Percentiles rank a stretch among this genome's conserved stretches.
Evolutionary conservation across 257 asterid genomes (phyloP).

Genomic region (Fraxinus quadrangulata): DNA sequence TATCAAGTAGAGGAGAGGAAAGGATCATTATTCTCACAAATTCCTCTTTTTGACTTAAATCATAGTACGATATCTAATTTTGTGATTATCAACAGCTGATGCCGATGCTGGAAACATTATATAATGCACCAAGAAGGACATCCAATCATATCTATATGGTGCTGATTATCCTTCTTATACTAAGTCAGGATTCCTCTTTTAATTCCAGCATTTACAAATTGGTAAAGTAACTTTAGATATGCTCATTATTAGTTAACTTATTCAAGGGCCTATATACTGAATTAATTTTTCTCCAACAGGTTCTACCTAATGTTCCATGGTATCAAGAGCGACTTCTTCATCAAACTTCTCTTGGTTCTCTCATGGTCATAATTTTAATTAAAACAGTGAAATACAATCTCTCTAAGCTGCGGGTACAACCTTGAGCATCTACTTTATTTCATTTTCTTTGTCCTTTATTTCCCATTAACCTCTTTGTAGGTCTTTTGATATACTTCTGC

Average conservation of each 20-base stretch:
- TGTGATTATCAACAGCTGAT: constrained; percentile 61
- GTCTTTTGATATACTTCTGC: constrained; percentile 1
- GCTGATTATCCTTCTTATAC: constrained; percentile 79
- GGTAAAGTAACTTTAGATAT: constrained; percentile 44
- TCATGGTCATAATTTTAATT: constrained; percentile 76
- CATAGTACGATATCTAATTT: constrained; percentile 28
- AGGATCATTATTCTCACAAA: constrained; percentile 10
- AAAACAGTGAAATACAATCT: constrained; percentile 74
- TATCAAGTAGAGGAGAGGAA: neutral
- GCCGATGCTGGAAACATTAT: constrained; percentile 94
- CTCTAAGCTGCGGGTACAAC: constrained; percentile 66
- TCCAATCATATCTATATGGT: constrained; percentile 95
- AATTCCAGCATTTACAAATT: constrained; percentile 81
- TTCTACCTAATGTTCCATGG: constrained; percentile 74
- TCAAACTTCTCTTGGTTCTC: constrained; percentile 67
- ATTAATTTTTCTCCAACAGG: constrained; percentile 44
- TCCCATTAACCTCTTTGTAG: neutral
- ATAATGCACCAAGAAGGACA: constrained; percentile 78
- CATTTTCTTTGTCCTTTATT: neutral
- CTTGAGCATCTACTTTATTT: constrained; percentile 9
- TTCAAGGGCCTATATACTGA: constrained; percentile 22
- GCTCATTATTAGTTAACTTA: constrained; percentile 16
- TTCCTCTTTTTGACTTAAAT: constrained; percentile 17
- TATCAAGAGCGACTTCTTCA: constrained; percentile 55
- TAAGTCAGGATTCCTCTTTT: constrained; percentile 94